Conservation (phyloP, 2,329 filamentous ascomycete genomes). For the Corynespora cassiicola region DNA sequence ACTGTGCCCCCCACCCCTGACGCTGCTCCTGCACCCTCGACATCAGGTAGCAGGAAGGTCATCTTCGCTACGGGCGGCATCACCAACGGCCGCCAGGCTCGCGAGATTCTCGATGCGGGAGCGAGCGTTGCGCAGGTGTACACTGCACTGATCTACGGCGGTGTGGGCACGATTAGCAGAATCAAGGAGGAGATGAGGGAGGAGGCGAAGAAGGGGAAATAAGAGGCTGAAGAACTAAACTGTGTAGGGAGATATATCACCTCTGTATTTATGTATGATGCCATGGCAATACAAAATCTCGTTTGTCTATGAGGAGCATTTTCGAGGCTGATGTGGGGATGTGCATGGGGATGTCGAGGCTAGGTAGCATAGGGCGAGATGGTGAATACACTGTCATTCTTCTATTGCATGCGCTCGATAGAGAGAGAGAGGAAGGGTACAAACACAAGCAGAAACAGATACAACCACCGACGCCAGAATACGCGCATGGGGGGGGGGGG, state of each 20-base stretch:
- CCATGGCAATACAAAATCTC: too few species aligned
- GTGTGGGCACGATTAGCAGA: slow-evolving; percentile 64
- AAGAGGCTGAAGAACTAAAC: neutral
- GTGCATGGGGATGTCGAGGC: too few species aligned
- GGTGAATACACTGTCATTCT: too few species aligned
- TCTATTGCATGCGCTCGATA: too few species aligned
- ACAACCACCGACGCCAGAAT: too few species aligned
- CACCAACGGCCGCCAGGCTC: slow-evolving; percentile 83
- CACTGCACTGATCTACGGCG: slow-evolving; percentile 74
- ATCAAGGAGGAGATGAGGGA: slow-evolving; percentile 60
- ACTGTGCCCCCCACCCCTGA: slow-evolving; percentile 22
- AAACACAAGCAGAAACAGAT: too few species aligned
- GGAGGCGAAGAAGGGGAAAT: slow-evolving; percentile 33
- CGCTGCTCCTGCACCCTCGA: slow-evolving; percentile 28
- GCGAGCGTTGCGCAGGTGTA: slow-evolving; percentile 93
- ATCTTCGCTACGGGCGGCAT: slow-evolving; percentile 96
- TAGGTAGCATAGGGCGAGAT: too few species aligned
- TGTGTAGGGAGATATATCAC: slow-evolving; percentile 5
- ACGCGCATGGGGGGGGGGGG: too few species aligned
- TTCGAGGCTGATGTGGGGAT: too few species aligned
- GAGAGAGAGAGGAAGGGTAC: too few species aligned
- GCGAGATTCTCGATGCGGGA: slow-evolving; percentile 83
- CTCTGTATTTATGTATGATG: slow-evolving; percentile 1
- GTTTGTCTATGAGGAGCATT: too few species aligned
- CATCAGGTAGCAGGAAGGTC: slow-evolving; percentile 64